phyloP scores from a whole-genome alignment of 345 rosid species.

The Brassica napus region DNA sequence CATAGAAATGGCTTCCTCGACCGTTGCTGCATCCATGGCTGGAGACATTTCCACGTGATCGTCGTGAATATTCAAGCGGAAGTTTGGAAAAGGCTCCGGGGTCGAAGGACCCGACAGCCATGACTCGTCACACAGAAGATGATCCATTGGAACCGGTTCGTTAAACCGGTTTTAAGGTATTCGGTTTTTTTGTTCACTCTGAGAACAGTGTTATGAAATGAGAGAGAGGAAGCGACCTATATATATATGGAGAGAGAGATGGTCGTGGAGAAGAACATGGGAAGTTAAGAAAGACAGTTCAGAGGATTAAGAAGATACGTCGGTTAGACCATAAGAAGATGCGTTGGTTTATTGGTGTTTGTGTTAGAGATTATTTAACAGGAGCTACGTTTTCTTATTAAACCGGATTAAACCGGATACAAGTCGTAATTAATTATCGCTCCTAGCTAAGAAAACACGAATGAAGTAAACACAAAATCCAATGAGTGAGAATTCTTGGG shows the following conservation, averaged over 20 bases:
- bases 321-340: constrained; percentile 16
- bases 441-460: neutral
- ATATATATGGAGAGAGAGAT: constrained; percentile 12
- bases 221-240: constrained; percentile 14
- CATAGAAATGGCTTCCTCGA: constrained; percentile 27
- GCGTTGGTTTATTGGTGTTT: constrained; percentile 29
- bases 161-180: neutral
- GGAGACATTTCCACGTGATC: constrained; percentile 3
- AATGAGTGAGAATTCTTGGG: neutral
- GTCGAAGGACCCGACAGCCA: constrained; percentile 27
- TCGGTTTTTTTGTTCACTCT: neutral
- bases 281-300: constrained; percentile 31
- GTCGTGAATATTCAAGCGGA: neutral
- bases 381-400: neutral
- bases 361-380: neutral
- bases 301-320: neutral
- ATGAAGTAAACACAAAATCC: neutral
- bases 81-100: constrained; percentile 23
- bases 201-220: neutral
- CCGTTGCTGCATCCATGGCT: constrained; percentile 1
- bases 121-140: constrained; percentile 37
- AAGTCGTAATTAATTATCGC: neutral
- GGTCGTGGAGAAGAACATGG: constrained; percentile 37
- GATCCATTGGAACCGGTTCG: constrained; percentile 29
- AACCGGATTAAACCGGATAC: constrained; percentile 2